These are phyloP conservation scores for Dactylorhiza incarnata DNA, from an alignment of 106 monocot genomes.

Conservation along the genomic window DNA sequence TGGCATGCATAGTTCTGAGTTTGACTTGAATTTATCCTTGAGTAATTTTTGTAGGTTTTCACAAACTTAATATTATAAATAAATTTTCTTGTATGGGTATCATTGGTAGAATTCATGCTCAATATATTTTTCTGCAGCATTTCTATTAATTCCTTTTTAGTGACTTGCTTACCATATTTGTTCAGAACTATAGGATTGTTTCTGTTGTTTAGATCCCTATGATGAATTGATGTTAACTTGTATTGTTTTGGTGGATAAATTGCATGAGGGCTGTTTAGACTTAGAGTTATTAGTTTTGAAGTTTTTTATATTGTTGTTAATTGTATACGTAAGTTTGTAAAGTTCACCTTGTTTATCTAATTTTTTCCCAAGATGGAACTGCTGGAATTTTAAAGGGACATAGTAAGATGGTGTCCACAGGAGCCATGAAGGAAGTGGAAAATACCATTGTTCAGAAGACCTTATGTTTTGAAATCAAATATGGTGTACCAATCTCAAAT, in stretches of 20 bases:
- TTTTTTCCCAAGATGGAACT: background rate
- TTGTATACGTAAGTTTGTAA: background rate
- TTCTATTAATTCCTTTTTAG: too few relatives aligned
- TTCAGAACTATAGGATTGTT: background rate
- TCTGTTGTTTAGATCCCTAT: background rate
- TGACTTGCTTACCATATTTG: too few relatives aligned
- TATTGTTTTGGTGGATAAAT: background rate
- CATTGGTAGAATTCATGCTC: too few relatives aligned
- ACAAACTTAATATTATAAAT: too few relatives aligned
- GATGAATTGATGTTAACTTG: background rate
- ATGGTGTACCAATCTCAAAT: conserved; percentile 14
- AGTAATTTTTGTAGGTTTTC: too few relatives aligned
- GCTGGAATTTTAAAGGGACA: background rate
- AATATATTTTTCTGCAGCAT: too few relatives aligned
- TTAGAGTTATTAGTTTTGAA: background rate
- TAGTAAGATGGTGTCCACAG: background rate
- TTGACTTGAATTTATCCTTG: too few relatives aligned
- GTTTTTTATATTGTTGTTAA: background rate
- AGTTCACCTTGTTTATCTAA: background rate
- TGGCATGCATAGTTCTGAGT: too few relatives aligned
- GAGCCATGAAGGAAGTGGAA: background rate
- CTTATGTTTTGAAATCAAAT: background rate
- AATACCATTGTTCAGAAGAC: background rate
- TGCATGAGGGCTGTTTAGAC: background rate
- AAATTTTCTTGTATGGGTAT: too few relatives aligned